Evolutionary conservation across 345 rosid species (phyloP).

Genomic region (Corchorus capsularis): DNA sequence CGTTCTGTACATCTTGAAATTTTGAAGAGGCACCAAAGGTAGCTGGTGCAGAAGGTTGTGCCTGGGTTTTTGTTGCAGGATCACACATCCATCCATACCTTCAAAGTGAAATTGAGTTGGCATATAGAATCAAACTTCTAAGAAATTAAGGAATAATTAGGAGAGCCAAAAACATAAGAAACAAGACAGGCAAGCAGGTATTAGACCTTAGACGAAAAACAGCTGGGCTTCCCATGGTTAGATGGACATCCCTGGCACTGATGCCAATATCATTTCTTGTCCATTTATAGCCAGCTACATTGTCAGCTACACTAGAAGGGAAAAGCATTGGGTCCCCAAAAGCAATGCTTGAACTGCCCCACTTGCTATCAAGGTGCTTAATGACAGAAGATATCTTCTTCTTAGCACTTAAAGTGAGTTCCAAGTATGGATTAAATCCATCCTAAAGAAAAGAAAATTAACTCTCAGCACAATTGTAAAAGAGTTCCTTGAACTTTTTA

Average conservation of each 20-base stretch:
- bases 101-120: constrained; percentile 27
- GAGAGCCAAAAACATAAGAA: background rate
- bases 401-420: constrained; percentile 69
- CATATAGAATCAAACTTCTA: constrained; percentile 5
- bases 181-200: constrained; percentile 13
- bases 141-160: background rate
- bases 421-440: constrained; percentile 88
- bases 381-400: constrained; percentile 78
- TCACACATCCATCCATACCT: constrained; percentile 86
- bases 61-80: constrained; percentile 28
- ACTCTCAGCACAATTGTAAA: background rate
- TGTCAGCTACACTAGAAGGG: constrained; percentile 46
- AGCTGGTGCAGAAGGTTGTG: constrained; percentile 36
- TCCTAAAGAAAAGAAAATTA: constrained; percentile 42
- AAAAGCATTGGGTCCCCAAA: constrained; percentile 58
- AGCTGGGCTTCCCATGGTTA: constrained; percentile 64
- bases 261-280: constrained; percentile 43
- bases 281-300: constrained; percentile 46
- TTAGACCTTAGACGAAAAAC: constrained; percentile 79
- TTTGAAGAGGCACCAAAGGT: constrained; percentile 32
- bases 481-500: background rate
- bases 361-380: constrained; percentile 63
- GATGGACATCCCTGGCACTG: constrained; percentile 59
- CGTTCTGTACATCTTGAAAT: constrained; percentile 34
- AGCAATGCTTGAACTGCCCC: constrained; percentile 74